phyloP scores from a whole-genome alignment of 331 rosid species.

The Phaseolus coccineus region DNA sequence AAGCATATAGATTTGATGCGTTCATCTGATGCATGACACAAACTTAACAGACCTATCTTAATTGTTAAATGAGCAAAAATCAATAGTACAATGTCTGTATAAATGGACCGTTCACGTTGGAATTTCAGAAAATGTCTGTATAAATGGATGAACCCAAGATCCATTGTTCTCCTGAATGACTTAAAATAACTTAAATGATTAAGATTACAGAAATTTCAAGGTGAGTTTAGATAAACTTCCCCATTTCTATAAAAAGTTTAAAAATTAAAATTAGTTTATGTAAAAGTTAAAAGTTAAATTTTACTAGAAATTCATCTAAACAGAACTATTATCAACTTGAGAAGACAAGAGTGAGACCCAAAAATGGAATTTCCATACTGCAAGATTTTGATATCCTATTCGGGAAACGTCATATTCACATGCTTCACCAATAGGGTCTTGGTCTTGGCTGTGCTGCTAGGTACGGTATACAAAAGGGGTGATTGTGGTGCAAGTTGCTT shows the following conservation, averaged over 20 bases:
- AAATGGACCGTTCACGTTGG: not conserved
- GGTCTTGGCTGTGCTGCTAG: not conserved
- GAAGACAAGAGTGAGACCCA: not conserved
- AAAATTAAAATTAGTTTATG: too few species aligned
- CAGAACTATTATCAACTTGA: not conserved
- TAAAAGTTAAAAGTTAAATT: too few species aligned
- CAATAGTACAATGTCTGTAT: not conserved
- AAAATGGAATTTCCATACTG: not conserved
- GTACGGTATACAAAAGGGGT: not conserved
- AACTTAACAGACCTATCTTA: not conserved
- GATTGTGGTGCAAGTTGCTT: not conserved
- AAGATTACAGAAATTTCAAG: not conserved
- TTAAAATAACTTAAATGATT: not conserved
- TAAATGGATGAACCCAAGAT: not conserved
- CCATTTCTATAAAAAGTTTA: too few species aligned
- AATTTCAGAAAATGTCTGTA: not conserved
- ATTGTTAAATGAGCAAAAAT: not conserved
- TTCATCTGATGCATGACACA: not conserved
- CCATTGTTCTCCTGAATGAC: not conserved
- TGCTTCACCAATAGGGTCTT: not conserved
- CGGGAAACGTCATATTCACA: conserved; percentile 15
- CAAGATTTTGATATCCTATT: not conserved
- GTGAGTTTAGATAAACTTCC: too few species aligned
- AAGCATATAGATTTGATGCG: not conserved
- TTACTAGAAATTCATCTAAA: too few species aligned